Conservation (phyloP, 257 asterid species). For the Haberlea rhodopensis region DNA sequence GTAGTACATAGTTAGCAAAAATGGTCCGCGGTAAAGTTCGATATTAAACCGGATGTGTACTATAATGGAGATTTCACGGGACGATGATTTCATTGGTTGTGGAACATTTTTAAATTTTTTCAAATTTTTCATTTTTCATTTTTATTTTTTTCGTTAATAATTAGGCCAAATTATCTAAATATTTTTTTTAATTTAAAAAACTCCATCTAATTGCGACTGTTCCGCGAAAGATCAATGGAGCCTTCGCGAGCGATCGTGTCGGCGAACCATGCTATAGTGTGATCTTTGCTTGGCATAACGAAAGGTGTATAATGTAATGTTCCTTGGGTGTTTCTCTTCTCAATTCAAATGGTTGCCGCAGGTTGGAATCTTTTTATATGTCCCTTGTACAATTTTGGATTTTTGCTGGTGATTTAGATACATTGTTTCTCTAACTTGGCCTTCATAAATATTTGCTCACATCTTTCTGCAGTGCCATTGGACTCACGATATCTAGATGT, state of each 20-base stretch:
- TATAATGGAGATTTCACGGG: no score
- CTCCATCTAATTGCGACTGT: no score
- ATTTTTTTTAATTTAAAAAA: constrained; percentile 7
- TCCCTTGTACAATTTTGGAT: constrained; percentile 3
- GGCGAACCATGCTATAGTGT: no score
- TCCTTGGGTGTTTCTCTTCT: not conserved
- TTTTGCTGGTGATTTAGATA: constrained; percentile 13
- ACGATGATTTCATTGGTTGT: no score
- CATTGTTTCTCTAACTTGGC: constrained; percentile 9
- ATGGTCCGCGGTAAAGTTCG: no score
- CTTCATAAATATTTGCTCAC: constrained; percentile 12
- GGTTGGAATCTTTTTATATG: constrained; percentile 7
- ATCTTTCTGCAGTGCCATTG: constrained; percentile 58
- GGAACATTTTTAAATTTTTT: no score
- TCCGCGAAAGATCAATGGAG: not conserved
- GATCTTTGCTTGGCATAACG: not conserved
- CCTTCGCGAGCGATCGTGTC: no score
- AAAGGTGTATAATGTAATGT: not conserved
- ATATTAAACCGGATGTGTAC: no score
- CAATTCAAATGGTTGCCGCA: not conserved
- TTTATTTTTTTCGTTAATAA: no score
- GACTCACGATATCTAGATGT: constrained; percentile 56
- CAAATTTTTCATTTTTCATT: no score
- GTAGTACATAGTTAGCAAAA: no score
- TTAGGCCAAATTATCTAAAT: no score